These are phyloP conservation scores for Thielaviopsis populi DNA, from an alignment of 2,329 filamentous ascomycete species.

Conservation along the genomic window DNA sequence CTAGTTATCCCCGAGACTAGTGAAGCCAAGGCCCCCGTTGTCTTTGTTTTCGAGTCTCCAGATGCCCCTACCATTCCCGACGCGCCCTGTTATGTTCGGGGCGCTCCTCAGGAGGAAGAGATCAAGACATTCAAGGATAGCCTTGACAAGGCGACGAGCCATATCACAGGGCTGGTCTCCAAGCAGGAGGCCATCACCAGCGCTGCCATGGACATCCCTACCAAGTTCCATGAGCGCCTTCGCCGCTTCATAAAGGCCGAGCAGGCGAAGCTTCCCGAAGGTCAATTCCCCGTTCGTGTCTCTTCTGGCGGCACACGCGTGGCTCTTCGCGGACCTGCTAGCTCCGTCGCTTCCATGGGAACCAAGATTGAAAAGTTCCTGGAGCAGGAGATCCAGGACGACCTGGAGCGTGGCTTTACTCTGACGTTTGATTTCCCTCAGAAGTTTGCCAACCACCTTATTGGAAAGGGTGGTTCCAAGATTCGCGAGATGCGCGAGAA, in stretches of 20 bases:
- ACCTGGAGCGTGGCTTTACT: slow-evolving; percentile 82
- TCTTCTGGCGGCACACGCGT: slow-evolving; percentile 45
- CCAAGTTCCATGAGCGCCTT: slow-evolving; percentile 47
- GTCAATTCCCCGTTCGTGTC: slow-evolving; percentile 46
- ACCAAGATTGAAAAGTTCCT: slow-evolving; percentile 65
- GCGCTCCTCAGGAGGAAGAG: slow-evolving; percentile 25
- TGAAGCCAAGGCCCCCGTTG: slow-evolving; percentile 44
- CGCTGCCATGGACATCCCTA: slow-evolving; percentile 36
- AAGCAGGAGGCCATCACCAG: slow-evolving; percentile 42
- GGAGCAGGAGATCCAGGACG: slow-evolving; percentile 76
- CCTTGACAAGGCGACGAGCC: slow-evolving; percentile 39
- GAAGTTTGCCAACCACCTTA: slow-evolving; percentile 78
- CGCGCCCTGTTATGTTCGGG: slow-evolving; percentile 18
- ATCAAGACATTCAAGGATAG: slow-evolving; percentile 45
- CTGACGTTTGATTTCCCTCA: slow-evolving; percentile 85
- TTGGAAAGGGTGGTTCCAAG: slow-evolving; percentile 52
- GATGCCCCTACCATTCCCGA: slow-evolving; percentile 30
- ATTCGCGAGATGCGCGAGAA: slow-evolving; percentile 51
- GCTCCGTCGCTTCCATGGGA: slow-evolving; percentile 55
- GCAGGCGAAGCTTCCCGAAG: slow-evolving; percentile 36
- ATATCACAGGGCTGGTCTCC: slow-evolving; percentile 42
- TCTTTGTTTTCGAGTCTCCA: slow-evolving; percentile 60
- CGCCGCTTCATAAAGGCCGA: slow-evolving; percentile 50
- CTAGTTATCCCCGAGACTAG: slow-evolving; percentile 52
- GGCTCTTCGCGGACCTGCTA: slow-evolving; percentile 61